Evolutionary conservation across 106 monocot genomes (phyloP), one percentile per base, ranked within the genome.

Genomic region (Posidonia australis): DNA sequence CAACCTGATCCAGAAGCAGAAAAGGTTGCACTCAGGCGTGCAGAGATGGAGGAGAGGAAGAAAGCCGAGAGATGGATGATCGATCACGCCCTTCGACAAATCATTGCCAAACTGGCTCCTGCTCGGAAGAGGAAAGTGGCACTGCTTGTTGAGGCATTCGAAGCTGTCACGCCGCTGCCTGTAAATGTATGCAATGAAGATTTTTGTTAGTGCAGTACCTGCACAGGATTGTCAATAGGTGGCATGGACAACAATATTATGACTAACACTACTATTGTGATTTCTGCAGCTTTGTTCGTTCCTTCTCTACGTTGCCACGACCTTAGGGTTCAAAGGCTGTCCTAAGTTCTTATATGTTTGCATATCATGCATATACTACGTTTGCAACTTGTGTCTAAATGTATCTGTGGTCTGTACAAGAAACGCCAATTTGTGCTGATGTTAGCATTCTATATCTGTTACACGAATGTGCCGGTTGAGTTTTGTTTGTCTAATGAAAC

Each of bases 61-160:
- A 76, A 71, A 54, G 63, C 80, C 1, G 86, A 90, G 74, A 86
- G 76, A 58, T 90, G 85, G 85, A 85, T 86, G 86, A 49, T 86
- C 41, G 86, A 90, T 42, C 62, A 72, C 46, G 80, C 82, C 5
- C 80, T 90, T 42, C 75, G 60, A 64, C 67, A 59, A 61, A 72
- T 66, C 3, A 83, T 86, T 12, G 65, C 44, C 59, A 81, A 76
- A 46, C 58, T 86, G 58, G 76, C 77, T 44, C 73, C 73, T 47
- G 73, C 59, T 31, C 60, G 74, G 62, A 81, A 76, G 70, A 83
- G 24, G 70, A 86, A 86, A 59, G 90, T 86, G 1, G 69, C 65
- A 54, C 58, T 81, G 51, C 78, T 90, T 26, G 86, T 90, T 49
- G 86, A 83, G 45, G 90, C 83, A 44, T 83, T 86, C 48, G 90